Conservation (phyloP, 352 stramenopile genomes). For the Phytophthora rubi region DNA sequence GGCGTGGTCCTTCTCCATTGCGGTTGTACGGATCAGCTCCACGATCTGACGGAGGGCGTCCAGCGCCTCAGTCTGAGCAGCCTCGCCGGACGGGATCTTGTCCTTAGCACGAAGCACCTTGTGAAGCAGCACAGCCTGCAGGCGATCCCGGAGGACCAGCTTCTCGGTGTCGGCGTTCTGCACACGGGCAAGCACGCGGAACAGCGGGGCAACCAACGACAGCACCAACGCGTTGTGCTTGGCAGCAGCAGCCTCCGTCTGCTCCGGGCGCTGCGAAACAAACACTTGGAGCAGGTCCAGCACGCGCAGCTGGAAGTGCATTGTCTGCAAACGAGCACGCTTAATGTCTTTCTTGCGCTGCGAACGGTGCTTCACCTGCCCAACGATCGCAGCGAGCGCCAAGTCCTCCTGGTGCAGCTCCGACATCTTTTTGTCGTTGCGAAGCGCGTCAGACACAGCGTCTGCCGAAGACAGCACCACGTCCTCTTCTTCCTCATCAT, state of each 20-base stretch:
- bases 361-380: conserved; percentile 75
- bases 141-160: conserved; percentile 75
- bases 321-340: conserved; percentile 61
- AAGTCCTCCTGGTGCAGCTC: conserved; percentile 81
- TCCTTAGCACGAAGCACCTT: conserved; percentile 75
- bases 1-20: conserved; percentile 69
- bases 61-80: conserved; percentile 31
- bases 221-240: conserved; percentile 47
- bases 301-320: conserved; percentile 89
- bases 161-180: conserved; percentile 68
- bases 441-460: conserved; percentile 76
- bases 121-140: conserved; percentile 70
- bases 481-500: conserved; percentile 43
- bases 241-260: conserved; percentile 19
- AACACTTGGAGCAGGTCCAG: conserved; percentile 83
- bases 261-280: conserved; percentile 40
- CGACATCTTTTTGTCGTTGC: conserved; percentile 63
- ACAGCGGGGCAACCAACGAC: conserved; percentile 66
- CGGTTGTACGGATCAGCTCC: conserved; percentile 51
- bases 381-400: conserved; percentile 80
- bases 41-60: conserved; percentile 46
- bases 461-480: conserved; percentile 59
- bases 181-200: conserved; percentile 58
- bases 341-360: conserved; percentile 83
- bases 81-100: conserved; percentile 31